These are phyloP conservation scores for Alternaria sp. DNA, from an alignment of 2,329 filamentous ascomycete genomes.

Conservation along the genomic window DNA sequence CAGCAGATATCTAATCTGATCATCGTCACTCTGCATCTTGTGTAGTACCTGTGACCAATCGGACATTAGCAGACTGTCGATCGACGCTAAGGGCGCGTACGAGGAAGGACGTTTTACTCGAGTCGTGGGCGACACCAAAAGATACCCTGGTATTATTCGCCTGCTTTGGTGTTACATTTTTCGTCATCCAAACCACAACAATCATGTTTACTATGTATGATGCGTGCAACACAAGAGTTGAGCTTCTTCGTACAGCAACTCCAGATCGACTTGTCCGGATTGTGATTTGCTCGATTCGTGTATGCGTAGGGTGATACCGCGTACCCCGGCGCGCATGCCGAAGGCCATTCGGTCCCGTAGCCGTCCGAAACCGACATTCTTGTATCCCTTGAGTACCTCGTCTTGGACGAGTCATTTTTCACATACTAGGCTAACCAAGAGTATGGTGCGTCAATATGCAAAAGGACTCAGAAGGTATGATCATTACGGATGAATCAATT, in stretches of 20 bases:
- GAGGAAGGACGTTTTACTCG: neutral
- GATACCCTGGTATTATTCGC: neutral
- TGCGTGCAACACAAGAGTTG: conserved; percentile 3
- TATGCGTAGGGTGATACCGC: conserved; percentile 22
- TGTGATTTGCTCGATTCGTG: conserved; percentile 7
- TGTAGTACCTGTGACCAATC: neutral
- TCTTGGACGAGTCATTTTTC: conserved; percentile 22
- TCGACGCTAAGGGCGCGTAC: neutral
- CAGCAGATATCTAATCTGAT: neutral
- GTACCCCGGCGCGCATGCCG: conserved; percentile 11
- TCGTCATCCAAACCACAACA: neutral
- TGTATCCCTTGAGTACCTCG: conserved; percentile 30
- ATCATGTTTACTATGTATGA: neutral
- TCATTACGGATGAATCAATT: neutral
- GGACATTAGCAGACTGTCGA: neutral
- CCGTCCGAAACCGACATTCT: conserved; percentile 24
- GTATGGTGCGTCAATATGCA: conserved; percentile 26
- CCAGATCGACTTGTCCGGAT: conserved; percentile 7
- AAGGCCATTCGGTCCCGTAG: conserved; percentile 22
- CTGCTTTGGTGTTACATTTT: neutral
- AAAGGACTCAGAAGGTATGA: neutral
- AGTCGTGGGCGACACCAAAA: neutral
- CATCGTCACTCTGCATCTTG: neutral
- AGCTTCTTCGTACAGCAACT: neutral
- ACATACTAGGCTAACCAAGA: conserved; percentile 30